Percentiles rank a stretch among this genome's conserved stretches.
Evolutionary conservation across 1,139 yeast species (phyloP).

Genomic region (Geotrichum klebahnii): DNA sequence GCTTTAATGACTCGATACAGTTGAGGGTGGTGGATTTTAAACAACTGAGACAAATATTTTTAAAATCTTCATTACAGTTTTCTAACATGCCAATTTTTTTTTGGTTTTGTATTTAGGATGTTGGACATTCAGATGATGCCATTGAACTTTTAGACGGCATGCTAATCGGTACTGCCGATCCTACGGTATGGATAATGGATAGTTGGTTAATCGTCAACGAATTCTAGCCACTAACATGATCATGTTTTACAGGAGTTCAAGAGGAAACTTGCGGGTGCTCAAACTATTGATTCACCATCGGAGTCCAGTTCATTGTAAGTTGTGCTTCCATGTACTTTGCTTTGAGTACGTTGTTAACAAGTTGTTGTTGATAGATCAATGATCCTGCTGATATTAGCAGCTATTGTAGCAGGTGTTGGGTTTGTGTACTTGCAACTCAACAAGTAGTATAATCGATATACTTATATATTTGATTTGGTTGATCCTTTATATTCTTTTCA

Average conservation of each 20-base stretch:
- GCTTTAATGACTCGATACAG: too few species aligned
- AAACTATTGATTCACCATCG: conserved; percentile 1
- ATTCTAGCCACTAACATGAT: not conserved
- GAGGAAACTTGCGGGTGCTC: conserved; percentile 12
- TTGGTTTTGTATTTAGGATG: conserved; percentile 47
- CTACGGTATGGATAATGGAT: conserved; percentile 30
- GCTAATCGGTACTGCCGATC: conserved; percentile 64
- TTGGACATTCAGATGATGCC: conserved; percentile 97
- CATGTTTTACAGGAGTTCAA: conserved; percentile 24
- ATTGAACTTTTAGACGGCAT: conserved; percentile 65
- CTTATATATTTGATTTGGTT: too few species aligned
- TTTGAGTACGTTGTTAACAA: not conserved
- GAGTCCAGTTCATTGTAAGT: conserved; percentile 17
- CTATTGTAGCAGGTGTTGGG: conserved; percentile 55
- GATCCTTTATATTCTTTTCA: too few species aligned
- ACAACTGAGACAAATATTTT: too few species aligned
- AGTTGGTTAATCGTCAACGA: not conserved
- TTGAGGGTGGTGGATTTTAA: too few species aligned
- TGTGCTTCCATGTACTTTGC: not conserved
- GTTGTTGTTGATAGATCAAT: conserved; percentile 24
- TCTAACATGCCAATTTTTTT: too few species aligned
- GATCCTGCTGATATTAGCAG: conserved; percentile 45
- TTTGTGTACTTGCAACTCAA: conserved; percentile 45
- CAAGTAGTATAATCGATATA: conserved; percentile 23
- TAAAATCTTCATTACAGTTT: too few species aligned